phyloP scores from a whole-genome alignment of 345 rosid genomes.

The Noccaea bulbosa region DNA sequence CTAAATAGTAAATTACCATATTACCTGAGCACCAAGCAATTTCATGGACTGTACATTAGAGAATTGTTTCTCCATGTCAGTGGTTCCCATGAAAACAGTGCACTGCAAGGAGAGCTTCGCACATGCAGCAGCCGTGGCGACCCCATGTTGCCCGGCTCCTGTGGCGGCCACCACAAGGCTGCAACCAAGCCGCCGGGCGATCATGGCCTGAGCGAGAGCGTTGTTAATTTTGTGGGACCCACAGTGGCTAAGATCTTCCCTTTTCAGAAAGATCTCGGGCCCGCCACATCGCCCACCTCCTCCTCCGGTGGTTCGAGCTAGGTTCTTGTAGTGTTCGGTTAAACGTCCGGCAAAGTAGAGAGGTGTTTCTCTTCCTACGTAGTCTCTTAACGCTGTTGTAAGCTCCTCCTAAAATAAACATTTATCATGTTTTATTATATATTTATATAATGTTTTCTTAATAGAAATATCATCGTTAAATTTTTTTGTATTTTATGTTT shows the following conservation, averaged over 20 bases:
- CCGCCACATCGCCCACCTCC: conserved; percentile 47
- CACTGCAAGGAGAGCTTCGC: conserved; percentile 71
- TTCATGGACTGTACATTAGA: conserved; percentile 66
- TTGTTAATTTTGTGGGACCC: conserved; percentile 91
- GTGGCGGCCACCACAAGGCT: conserved; percentile 64
- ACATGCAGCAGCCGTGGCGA: conserved; percentile 90
- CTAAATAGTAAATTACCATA: too few relatives aligned
- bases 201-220: conserved; percentile 84
- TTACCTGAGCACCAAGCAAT: conserved; percentile 67
- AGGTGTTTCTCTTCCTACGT: conserved; percentile 84
- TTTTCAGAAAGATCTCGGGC: conserved; percentile 76
- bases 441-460: neutral
- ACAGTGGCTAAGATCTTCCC: conserved; percentile 80
- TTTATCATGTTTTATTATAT: neutral
- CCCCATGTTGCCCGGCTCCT: conserved; percentile 89
- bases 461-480: neutral
- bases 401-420: conserved; percentile 61
- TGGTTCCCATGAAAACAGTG: conserved; percentile 69
- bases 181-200: conserved; percentile 77
- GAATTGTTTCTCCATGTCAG: conserved; percentile 66
- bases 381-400: conserved; percentile 61
- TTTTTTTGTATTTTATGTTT: neutral
- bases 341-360: conserved; percentile 71
- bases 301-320: conserved; percentile 46
- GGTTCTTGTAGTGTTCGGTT: conserved; percentile 64